Evolutionary conservation across 225 moss, liverwort and hornwort genomes (phyloP).

Genomic region (Straminergon stramineum): DNA sequence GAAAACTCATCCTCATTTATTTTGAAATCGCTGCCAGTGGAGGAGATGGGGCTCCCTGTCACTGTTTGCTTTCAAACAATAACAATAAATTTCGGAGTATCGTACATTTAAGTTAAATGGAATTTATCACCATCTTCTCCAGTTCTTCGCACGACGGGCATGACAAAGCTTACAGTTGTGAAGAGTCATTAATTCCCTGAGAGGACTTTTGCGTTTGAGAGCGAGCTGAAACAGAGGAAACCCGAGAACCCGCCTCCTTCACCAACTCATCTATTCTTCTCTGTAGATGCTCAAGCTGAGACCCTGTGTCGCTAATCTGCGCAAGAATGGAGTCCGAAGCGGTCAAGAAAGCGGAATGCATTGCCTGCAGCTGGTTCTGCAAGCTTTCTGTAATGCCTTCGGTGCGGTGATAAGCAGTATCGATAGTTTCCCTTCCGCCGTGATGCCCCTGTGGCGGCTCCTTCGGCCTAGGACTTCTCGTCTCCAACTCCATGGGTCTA

Average conservation of each 20-base stretch:
- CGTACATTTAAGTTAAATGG: too few relatives aligned
- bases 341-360: background rate
- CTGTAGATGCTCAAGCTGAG: constrained; percentile 14
- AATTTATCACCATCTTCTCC: background rate
- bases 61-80: background rate
- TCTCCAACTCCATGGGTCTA: constrained; percentile 2
- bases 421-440: background rate
- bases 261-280: constrained; percentile 13
- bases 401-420: background rate
- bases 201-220: background rate
- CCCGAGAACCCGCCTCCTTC: background rate
- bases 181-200: background rate
- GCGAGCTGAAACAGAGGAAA: background rate
- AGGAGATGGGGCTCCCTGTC: background rate
- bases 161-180: background rate
- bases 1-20: background rate
- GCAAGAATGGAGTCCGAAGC: constrained; percentile 6
- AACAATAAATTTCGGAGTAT: background rate
- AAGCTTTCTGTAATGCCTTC: background rate
- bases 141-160: background rate
- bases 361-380: constrained; percentile 6
- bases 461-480: background rate
- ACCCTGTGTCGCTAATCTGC: constrained; percentile 11
- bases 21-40: too few relatives aligned
- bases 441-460: background rate